Percentiles rank a stretch among this genome's conserved stretches.
These are phyloP conservation scores for Ceratocystis harringtonii DNA, from an alignment of 2,329 filamentous ascomycete genomes.

Conservation along the genomic window DNA sequence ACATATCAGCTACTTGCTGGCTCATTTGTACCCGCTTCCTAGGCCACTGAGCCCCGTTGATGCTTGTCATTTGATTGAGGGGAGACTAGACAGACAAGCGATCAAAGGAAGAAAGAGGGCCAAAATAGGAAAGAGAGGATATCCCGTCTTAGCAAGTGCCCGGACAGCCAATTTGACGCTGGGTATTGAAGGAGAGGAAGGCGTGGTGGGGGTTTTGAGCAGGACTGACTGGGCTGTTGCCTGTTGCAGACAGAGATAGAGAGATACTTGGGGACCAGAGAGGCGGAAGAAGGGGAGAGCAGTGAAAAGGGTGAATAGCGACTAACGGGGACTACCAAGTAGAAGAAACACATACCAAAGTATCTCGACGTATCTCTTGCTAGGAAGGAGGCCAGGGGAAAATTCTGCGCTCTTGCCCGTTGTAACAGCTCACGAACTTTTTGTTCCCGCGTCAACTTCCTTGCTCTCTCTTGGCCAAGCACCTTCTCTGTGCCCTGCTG, in stretches of 20 bases:
- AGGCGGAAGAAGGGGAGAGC: too few relatives aligned
- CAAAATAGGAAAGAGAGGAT: conserved; percentile 1
- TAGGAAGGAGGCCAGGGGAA: neutral
- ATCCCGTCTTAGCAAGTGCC: neutral
- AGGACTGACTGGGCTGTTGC: neutral
- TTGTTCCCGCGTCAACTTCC: conserved; percentile 7
- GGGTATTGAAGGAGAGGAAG: neutral
- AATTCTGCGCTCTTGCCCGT: neutral
- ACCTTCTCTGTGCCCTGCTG: neutral
- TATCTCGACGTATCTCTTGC: neutral
- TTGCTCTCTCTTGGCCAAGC: too few relatives aligned
- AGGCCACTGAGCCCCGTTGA: neutral
- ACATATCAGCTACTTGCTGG: too few relatives aligned
- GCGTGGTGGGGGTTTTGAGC: neutral
- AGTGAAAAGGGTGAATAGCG: too few relatives aligned
- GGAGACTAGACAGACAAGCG: neutral
- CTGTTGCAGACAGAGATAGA: neutral
- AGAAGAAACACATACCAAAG: neutral
- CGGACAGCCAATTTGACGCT: neutral
- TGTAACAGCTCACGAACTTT: conserved; percentile 1
- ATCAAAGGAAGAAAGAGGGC: neutral
- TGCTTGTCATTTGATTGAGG: neutral
- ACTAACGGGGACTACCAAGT: neutral
- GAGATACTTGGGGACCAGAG: neutral
- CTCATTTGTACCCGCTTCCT: too few relatives aligned